Percentiles rank a stretch among this genome's conserved stretches.
Evolutionary conservation across 1,284 basidiomycete species (phyloP).

Genomic region (Grifola frondosa): DNA sequence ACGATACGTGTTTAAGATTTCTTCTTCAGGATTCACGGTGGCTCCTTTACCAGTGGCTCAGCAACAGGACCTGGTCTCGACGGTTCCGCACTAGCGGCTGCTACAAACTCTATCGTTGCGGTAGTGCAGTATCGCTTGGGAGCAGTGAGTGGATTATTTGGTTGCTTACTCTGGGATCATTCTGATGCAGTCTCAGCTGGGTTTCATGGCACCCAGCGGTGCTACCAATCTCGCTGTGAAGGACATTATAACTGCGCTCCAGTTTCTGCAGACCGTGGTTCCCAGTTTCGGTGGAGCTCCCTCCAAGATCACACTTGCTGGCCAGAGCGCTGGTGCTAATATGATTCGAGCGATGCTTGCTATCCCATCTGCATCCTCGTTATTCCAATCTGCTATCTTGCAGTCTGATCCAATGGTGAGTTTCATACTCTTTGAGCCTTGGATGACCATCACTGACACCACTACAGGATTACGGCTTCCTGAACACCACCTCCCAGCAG

Average conservation of each 20-base stretch:
- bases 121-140: conserved; percentile 86
- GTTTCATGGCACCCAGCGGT: conserved; percentile 68
- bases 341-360: conserved; percentile 78
- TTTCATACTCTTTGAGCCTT: not conserved
- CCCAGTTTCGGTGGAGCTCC: conserved; percentile 69
- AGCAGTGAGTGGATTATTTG: conserved; percentile 48
- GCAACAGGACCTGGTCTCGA: conserved; percentile 75
- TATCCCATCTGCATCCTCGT: conserved; percentile 57
- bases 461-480: conserved; percentile 70
- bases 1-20: not conserved
- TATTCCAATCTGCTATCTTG: conserved; percentile 75
- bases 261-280: conserved; percentile 61
- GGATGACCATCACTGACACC: not conserved
- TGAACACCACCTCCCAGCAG: conserved; percentile 52
- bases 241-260: conserved; percentile 69
- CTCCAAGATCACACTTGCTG: conserved; percentile 76
- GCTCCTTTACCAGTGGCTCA: conserved; percentile 76
- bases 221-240: conserved; percentile 70
- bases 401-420: conserved; percentile 85
- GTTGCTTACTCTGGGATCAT: not conserved
- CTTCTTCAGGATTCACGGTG: conserved; percentile 78
- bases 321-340: conserved; percentile 84
- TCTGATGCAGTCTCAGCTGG: conserved; percentile 50
- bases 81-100: conserved; percentile 70
- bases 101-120: conserved; percentile 79